Base-by-base conservation (phyloP, 2,329 filamentous ascomycete genomes). In the Hypoxylon rubiginosum region DNA sequence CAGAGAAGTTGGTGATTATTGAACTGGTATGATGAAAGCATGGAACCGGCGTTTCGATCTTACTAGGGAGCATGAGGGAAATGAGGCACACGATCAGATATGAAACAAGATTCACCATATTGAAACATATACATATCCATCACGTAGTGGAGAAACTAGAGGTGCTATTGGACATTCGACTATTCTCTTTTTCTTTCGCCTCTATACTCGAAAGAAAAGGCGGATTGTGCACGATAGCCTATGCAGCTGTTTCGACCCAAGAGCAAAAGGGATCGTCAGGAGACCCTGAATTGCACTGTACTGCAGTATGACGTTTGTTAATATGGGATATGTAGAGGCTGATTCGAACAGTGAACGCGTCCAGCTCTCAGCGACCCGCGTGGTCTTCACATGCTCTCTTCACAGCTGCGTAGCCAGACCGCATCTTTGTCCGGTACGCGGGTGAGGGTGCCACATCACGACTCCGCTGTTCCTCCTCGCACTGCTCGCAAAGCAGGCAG, bases 321-420 rank as follows among this genome's bases (percentile, higher is more conserved):
- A 49, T 30, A 49, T 49, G 21, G n/a, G 24, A 30, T 28, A 30
- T 28, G 24, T 17, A 11, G 15, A 17, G 21, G 13, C 7, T 30
- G 11, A 30, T 30, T 28, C 11, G 46, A 49, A 49, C 11, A 49
- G 46, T n/a, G n/a, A 49, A 49, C 46, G 46, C 46, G 46, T 49
- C 46, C 21, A 15, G 10, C 46, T 49, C 46, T 49, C 46, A 30
- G 46, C 24, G 26, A 49, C 17, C 46, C 46, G 46, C 46, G 46
- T 49, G 45, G 46, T 49, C 46, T 49, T 30, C 24, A 30, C 24
- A 49, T 49, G 46, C 46, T 17, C 24, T n/a, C n/a, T n/a, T n/a
- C n/a, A n/a, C n/a, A n/a, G n/a, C n/a, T n/a, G 13, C 5, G 4
- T 15, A 15, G 6, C 46, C 46, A 49, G 46, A 49, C 46, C 46